phyloP scores from a whole-genome alignment of 495 filamentous ascomycete species.

The Trichoderma reesei region DNA sequence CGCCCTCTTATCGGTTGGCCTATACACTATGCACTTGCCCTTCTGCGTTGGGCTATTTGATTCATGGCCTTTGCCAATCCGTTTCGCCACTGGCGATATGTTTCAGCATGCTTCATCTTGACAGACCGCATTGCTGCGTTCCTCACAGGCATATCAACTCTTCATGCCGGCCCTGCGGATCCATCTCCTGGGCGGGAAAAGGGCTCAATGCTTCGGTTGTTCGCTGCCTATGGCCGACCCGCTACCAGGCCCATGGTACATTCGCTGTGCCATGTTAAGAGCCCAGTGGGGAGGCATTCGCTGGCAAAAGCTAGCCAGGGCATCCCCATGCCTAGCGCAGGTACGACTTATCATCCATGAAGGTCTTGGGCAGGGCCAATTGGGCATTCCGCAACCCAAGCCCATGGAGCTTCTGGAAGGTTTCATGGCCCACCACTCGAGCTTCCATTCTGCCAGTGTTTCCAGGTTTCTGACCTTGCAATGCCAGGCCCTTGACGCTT shows the following conservation, averaged over 20 bases:
- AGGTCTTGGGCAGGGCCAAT: not conserved
- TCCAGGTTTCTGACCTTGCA: not conserved
- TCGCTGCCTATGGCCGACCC: constrained; percentile 5
- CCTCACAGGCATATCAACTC: not conserved
- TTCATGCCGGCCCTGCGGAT: not conserved
- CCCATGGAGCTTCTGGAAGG: constrained; percentile 8
- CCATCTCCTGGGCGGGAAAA: not conserved
- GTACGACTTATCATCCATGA: constrained; percentile 6
- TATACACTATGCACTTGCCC: too few species aligned
- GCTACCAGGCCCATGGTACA: constrained; percentile 4
- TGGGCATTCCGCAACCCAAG: constrained; percentile 8
- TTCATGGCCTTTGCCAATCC: not conserved
- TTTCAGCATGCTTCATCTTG: not conserved
- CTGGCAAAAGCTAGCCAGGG: constrained; percentile 7
- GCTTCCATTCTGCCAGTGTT: constrained; percentile 3
- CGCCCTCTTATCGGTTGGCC: too few species aligned
- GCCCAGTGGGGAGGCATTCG: not conserved
- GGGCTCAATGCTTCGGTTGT: constrained; percentile 6
- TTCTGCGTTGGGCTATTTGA: not conserved
- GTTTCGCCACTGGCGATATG: not conserved
- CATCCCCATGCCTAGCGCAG: constrained; percentile 2
- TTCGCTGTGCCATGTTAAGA: not conserved
- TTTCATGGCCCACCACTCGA: constrained; percentile 1
- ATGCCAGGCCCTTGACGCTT: not conserved
- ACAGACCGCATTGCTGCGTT: not conserved